phyloP scores from a whole-genome alignment of 129 eudicot genomes.

The Flaveria linearis region DNA sequence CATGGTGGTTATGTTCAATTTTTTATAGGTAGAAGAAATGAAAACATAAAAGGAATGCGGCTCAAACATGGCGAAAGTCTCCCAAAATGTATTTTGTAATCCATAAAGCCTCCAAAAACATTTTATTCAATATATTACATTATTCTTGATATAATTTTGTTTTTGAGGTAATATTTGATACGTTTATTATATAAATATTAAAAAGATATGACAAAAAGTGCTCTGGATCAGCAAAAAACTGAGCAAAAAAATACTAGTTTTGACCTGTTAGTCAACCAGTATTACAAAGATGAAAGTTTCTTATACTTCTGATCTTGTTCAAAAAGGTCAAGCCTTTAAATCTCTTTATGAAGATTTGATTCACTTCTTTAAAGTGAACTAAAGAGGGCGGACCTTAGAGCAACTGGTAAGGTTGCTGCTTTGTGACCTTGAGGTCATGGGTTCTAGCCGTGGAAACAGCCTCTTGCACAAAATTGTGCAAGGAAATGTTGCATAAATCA shows the following conservation, averaged over 20 bases:
- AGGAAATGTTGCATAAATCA: too few species aligned
- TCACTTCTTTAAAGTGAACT: neutral
- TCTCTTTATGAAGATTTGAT: slow-evolving; percentile 8
- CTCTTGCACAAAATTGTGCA: too few species aligned
- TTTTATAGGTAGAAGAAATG: neutral
- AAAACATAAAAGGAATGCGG: neutral
- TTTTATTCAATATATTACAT: neutral
- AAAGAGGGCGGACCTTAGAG: too few species aligned
- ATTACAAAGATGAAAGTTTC: neutral
- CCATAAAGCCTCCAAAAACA: neutral
- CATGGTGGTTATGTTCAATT: neutral
- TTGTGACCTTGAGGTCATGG: too few species aligned
- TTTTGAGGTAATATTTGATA: neutral
- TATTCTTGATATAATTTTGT: neutral
- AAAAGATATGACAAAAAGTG: too few species aligned
- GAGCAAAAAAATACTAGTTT: too few species aligned
- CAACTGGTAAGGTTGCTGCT: too few species aligned
- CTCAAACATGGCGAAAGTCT: neutral
- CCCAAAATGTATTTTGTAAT: neutral
- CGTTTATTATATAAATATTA: too few species aligned
- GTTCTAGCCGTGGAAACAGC: too few species aligned
- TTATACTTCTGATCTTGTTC: neutral
- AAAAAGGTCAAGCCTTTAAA: slow-evolving; percentile 3
- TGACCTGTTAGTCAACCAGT: neutral
- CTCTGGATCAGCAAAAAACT: too few species aligned